phyloP scores from a whole-genome alignment of 345 rosid genomes.

The Boechera retrofracta region DNA sequence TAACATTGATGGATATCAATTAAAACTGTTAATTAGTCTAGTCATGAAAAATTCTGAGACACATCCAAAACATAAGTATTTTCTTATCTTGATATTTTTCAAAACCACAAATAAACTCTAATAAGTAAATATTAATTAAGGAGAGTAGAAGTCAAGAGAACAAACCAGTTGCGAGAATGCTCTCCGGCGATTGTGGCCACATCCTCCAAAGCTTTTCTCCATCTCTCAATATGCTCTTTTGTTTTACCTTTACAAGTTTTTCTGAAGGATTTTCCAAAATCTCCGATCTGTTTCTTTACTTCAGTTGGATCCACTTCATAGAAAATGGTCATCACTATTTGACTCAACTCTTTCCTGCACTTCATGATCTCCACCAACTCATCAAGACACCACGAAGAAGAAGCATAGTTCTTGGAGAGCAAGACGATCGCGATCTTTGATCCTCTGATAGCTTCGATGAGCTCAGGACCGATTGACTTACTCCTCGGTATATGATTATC shows the following conservation, averaged over 20 bases:
- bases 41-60: background rate
- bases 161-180: background rate
- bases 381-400: slow-evolving; percentile 11
- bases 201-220: background rate
- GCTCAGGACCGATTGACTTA: background rate
- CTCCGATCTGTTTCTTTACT: background rate
- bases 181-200: background rate
- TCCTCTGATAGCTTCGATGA: background rate
- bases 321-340: background rate
- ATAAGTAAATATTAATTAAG: background rate
- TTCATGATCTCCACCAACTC: slow-evolving; percentile 4
- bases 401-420: background rate
- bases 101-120: background rate
- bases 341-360: background rate
- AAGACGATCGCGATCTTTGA: background rate
- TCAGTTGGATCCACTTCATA: slow-evolving; percentile 1
- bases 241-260: background rate
- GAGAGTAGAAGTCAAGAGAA: background rate
- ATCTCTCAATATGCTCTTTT: background rate
- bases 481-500: background rate
- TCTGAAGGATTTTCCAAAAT: background rate
- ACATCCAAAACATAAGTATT: background rate
- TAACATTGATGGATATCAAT: background rate
- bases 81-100: background rate
- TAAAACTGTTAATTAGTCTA: no score